phyloP scores from a whole-genome alignment of 2,329 filamentous ascomycete species.

The Stemphylium beticola region DNA sequence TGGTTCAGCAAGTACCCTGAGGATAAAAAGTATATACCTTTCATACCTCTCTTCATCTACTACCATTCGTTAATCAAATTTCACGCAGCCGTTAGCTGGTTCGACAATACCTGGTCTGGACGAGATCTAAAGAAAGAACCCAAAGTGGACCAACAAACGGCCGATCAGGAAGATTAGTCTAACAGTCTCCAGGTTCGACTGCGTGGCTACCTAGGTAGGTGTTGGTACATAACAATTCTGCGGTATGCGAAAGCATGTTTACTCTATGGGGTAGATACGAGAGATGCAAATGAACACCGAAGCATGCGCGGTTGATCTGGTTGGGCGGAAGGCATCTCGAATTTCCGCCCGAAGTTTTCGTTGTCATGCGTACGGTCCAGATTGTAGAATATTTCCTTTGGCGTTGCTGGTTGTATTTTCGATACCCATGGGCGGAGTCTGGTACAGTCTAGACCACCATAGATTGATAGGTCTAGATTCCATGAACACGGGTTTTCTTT shows the following conservation, averaged over 20 bases:
- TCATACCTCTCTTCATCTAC: conserved; percentile 22
- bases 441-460: not conserved
- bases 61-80: conserved; percentile 31
- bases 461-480: not conserved
- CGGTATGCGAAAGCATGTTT: not conserved
- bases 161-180: not conserved
- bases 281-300: not conserved
- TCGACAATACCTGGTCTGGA: conserved; percentile 25
- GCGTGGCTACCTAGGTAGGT: not conserved
- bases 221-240: not conserved
- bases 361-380: not conserved
- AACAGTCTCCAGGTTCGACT: not conserved
- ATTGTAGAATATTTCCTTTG: not conserved
- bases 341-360: not conserved
- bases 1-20: conserved; percentile 20
- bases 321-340: not conserved
- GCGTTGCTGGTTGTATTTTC: not conserved
- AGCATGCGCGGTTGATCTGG: not conserved
- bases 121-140: not conserved
- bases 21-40: too few species aligned
- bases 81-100: conserved; percentile 19
- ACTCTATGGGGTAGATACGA: not conserved
- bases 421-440: not conserved
- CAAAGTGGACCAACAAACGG: too few species aligned
- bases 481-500: not conserved